Base-by-base conservation (phyloP, 2,329 filamentous ascomycete species). In the Fusarium xylarioides region DNA sequence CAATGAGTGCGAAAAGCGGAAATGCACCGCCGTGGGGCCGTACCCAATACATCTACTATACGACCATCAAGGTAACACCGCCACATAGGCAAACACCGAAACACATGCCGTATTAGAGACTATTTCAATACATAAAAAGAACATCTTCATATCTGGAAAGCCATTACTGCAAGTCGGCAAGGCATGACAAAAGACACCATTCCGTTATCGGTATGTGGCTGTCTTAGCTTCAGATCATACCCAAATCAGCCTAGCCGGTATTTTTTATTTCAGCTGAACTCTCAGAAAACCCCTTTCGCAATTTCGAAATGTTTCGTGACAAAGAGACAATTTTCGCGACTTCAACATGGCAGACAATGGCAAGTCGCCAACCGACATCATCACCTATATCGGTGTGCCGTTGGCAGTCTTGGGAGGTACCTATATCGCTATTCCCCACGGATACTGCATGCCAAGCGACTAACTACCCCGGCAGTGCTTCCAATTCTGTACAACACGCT, bases 401-500 rank as follows among this genome's bases (percentile, higher is more conserved):
- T 81, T 91, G 23, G 89, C 87, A 3, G 85, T 91, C 5, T 79
- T 91, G 5, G 88, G 87, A 47, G 78, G 78, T 79, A 21, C 4
- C 11, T 14, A 73, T 11, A 11, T 11, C n/a, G 16, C 9, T 15
- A 1, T 11, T 14, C 9, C 9, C 4, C 18, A 11, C 11, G 18
- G 37, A 53, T n/a, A 28, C 18, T 26, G 9, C 15, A 42, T 26
- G 60, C 28, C 49, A 52, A 28, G 28, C n/a, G 14, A 44, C 66
- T 68, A 46, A 68, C 52, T 11, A 44, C n/a, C 46, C 37, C 23
- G 32, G 43, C 42, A 79, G 86, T 91, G 28, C 83, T 91, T 11
- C 90, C 90, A 0, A 92, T 92, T 56, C 83, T 92, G 47, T 92
- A 91, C 82, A 92, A 91, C 76, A 91, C 88, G 26, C 82, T 89